Conservation (phyloP, 495 filamentous ascomycete species). For the Penicillium antarcticum region DNA sequence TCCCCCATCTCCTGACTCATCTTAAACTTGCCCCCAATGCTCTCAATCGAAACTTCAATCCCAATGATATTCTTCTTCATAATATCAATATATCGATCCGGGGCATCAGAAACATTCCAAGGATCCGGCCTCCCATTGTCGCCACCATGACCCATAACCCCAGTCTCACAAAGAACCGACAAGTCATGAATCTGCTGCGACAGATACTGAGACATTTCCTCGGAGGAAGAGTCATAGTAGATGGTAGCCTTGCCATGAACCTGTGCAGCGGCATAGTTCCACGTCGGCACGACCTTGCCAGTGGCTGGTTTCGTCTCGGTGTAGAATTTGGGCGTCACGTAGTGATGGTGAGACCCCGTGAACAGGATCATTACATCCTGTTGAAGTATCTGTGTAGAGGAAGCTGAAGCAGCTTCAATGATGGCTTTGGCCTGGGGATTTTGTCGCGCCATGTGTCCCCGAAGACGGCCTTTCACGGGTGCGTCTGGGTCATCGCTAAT, state of each 20-base stretch:
- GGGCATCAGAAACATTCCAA: conserved; percentile 49
- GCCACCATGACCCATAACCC: conserved; percentile 43
- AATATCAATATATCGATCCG: conserved; percentile 42
- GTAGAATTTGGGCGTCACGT: conserved; percentile 58
- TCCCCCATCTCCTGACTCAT: conserved; percentile 52
- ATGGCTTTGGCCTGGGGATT: conserved; percentile 56
- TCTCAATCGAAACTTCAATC: conserved; percentile 44
- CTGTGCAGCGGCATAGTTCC: conserved; percentile 55
- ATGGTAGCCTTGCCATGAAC: conserved; percentile 47
- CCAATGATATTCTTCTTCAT: conserved; percentile 53
- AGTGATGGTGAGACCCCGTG: conserved; percentile 43
- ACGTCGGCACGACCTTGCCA: conserved; percentile 57
- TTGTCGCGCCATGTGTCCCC: conserved; percentile 53
- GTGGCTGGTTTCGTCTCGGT: conserved; percentile 51
- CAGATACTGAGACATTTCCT: conserved; percentile 36
- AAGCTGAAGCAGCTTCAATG: conserved; percentile 29
- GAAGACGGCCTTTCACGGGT: conserved; percentile 33
- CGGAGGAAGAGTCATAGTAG: conserved; percentile 34
- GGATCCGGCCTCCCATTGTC: conserved; percentile 23
- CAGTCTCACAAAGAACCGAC: conserved; percentile 38
- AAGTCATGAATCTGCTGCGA: conserved; percentile 41
- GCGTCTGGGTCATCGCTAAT: conserved; percentile 19
- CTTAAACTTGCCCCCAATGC: conserved; percentile 53
- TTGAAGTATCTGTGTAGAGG: conserved; percentile 5
- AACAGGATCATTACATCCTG: conserved; percentile 47